Percentiles rank a stretch among this genome's conserved stretches.
phyloP scores from a whole-genome alignment of 2,329 filamentous ascomycete species.

The Scedosporium dehoogii region DNA sequence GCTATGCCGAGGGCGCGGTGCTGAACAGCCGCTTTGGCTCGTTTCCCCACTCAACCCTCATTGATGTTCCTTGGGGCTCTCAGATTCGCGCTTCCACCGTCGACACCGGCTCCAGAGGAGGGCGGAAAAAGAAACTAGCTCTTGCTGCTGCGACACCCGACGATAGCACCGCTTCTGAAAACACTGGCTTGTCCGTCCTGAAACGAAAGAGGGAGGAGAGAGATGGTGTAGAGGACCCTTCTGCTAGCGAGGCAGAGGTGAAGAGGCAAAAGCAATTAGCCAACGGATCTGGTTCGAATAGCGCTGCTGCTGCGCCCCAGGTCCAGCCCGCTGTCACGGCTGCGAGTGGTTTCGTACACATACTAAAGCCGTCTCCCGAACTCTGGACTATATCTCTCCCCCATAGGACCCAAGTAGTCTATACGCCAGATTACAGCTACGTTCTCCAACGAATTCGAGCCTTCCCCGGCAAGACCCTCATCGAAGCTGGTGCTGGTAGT shows the following conservation, averaged over 20 bases:
- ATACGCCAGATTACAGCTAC: constrained; percentile 80
- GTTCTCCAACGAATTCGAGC: constrained; percentile 68
- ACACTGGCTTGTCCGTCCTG: constrained; percentile 21
- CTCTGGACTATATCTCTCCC: constrained; percentile 73
- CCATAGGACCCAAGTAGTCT: constrained; percentile 77
- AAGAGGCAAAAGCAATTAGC: constrained; percentile 17
- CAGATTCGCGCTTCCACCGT: constrained; percentile 85
- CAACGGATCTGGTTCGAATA: background rate
- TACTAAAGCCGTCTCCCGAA: constrained; percentile 71
- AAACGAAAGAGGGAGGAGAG: constrained; percentile 14
- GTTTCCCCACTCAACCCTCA: constrained; percentile 68
- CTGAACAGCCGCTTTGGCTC: constrained; percentile 93
- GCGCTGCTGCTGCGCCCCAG: background rate
- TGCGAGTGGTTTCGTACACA: constrained; percentile 63
- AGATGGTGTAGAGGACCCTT: constrained; percentile 21
- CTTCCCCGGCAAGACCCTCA: constrained; percentile 60
- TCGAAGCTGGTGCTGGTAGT: constrained; percentile 74
- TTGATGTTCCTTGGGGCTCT: constrained; percentile 78
- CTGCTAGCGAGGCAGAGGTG: constrained; percentile 15
- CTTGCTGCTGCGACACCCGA: constrained; percentile 5
- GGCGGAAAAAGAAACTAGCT: constrained; percentile 51
- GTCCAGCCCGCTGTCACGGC: constrained; percentile 43
- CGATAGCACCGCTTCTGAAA: constrained; percentile 17
- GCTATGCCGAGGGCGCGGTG: constrained; percentile 53
- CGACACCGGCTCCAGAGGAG: constrained; percentile 74